Base-by-base conservation (phyloP, 805 yeast species). In the Myxozyma nipponensis region DNA sequence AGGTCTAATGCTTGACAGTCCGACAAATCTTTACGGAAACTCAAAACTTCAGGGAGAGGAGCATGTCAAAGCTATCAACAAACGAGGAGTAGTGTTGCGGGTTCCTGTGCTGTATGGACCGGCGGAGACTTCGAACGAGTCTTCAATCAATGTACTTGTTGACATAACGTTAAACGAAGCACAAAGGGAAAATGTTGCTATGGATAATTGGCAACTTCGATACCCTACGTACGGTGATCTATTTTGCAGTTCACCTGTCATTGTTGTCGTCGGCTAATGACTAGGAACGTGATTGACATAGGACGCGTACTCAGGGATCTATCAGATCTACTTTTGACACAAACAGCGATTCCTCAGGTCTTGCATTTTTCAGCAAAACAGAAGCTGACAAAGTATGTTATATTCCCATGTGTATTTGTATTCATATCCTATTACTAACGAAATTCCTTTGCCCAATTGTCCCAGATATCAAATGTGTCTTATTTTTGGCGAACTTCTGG, bases 201-300 rank as follows among this genome's bases (percentile, higher is more conserved):
- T 54, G 47, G 58, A 54, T 42, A 48, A 54, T 34, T 54, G 56
- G 56, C 49, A 46, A 18, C 18, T 47, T 6, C 41, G 56, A 39
- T 54, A 51, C 42, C 58, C 58, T 3, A 53, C 57, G 57, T 52
- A 44, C 19, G 53, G n/a, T 18, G 13, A 23, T 26, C 19, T 28
- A 1, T 42, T n/a, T n/a, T n/a, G n/a, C n/a, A n/a, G n/a, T 42
- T 36, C 6, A 7, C 32, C 32, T 28, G 32, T 7, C 32, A 7
- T n/a, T 23, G n/a, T 21, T 9, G n/a, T n/a, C n/a, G n/a, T n/a
- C n/a, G n/a, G n/a, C n/a, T n/a, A n/a, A n/a, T n/a, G 17, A 3
- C 9, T 18, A 40, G 49, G 7, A 47, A 42, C 19, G 22, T 25
- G 9, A 41, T 25, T n/a, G 47, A 41, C 21, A 28, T 42, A 2